These are phyloP conservation scores for Casuarina equisetifolia DNA, from an alignment of 306 rosid species.

Conservation along the genomic window DNA sequence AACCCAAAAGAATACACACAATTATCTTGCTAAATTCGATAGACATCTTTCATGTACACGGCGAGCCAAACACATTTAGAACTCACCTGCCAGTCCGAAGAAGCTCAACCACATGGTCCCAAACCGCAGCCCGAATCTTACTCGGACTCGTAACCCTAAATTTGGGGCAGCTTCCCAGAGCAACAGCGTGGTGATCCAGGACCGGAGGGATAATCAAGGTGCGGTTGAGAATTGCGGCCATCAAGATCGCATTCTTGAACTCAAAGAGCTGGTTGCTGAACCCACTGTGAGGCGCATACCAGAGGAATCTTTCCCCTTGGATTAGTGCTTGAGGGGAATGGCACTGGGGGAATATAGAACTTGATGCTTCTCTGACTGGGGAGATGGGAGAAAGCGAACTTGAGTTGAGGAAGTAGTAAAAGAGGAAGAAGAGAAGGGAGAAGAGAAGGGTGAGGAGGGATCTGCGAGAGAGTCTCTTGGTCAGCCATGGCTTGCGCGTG, in stretches of 20 bases:
- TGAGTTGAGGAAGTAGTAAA: constrained; percentile 38
- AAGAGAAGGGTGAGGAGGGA: constrained; percentile 34
- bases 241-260: constrained; percentile 63
- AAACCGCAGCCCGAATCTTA: constrained; percentile 61
- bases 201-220: constrained; percentile 79
- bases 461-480: constrained; percentile 36
- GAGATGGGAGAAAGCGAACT: constrained; percentile 18
- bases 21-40: constrained; percentile 1
- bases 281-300: constrained; percentile 90
- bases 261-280: constrained; percentile 88
- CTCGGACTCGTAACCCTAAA: constrained; percentile 55
- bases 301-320: constrained; percentile 55
- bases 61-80: too few species aligned
- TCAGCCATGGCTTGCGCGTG: constrained; percentile 37
- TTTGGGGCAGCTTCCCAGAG: constrained; percentile 88
- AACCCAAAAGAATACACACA: constrained; percentile 7
- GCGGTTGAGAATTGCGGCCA: constrained; percentile 75
- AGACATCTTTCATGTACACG: not conserved
- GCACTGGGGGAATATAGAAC: constrained; percentile 36
- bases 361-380: constrained; percentile 4
- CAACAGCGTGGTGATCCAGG: constrained; percentile 85
- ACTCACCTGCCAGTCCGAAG: constrained; percentile 54
- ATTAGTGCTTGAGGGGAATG: constrained; percentile 32
- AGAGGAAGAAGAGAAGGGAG: constrained; percentile 36
- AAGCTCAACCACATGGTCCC: constrained; percentile 78